Percentiles rank a stretch among this genome's conserved stretches.
Conservation (phyloP, 2,329 filamentous ascomycete genomes). For the Calonectria ilicicola region DNA sequence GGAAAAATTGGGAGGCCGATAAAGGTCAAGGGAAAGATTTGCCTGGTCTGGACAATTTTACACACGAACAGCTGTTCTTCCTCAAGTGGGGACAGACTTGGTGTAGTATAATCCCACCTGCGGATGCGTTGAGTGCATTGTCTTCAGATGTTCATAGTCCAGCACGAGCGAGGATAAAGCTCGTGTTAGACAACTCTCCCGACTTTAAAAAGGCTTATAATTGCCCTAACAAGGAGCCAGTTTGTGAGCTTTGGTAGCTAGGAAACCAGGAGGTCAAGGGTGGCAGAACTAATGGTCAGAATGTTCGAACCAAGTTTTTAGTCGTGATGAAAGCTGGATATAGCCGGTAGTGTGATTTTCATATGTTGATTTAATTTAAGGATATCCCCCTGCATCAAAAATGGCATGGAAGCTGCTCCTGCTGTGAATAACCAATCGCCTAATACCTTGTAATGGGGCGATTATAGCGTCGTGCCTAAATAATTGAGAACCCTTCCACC, state of each 20-base stretch:
- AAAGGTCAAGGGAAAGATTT: constrained; percentile 63
- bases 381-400: not conserved
- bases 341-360: not conserved
- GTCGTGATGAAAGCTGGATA: not conserved
- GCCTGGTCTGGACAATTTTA: constrained; percentile 71
- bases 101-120: constrained; percentile 62
- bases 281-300: not conserved
- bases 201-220: constrained; percentile 77
- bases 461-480: no score
- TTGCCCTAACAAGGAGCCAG: constrained; percentile 73
- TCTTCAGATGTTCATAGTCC: constrained; percentile 76
- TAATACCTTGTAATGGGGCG: not conserved
- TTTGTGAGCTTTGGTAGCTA: constrained; percentile 75
- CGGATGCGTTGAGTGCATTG: constrained; percentile 68
- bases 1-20: constrained; percentile 68
- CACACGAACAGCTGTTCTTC: constrained; percentile 78
- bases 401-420: not conserved
- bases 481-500: no score
- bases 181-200: constrained; percentile 75
- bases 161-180: constrained; percentile 69
- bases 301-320: not conserved
- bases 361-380: not conserved
- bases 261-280: not conserved
- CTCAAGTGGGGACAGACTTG: constrained; percentile 73
- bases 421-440: not conserved